Evolutionary conservation across 768 basidiomycete species (phyloP).

Genomic region (Boletus fagicola): DNA sequence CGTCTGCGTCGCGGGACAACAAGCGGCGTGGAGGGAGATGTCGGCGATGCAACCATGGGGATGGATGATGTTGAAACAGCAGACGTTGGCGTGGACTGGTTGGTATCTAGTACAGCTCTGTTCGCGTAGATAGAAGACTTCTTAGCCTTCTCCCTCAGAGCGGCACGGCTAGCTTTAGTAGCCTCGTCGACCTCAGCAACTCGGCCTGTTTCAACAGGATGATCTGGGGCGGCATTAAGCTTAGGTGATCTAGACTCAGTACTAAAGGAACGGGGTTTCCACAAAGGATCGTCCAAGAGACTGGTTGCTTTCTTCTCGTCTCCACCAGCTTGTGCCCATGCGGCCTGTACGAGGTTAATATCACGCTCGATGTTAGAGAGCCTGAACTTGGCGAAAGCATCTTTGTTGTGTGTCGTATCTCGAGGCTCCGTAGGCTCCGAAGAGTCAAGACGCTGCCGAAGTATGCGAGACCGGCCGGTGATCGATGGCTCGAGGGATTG

Average conservation of each 20-base stretch:
- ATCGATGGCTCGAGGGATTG: slow-evolving; percentile 43
- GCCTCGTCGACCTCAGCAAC: slow-evolving; percentile 75
- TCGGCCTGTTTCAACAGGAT: slow-evolving; percentile 46
- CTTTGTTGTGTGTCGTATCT: slow-evolving; percentile 20
- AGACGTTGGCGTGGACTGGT: slow-evolving; percentile 39
- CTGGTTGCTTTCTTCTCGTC: slow-evolving; percentile 60
- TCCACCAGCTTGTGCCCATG: slow-evolving; percentile 62
- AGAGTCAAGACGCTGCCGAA: slow-evolving; percentile 42
- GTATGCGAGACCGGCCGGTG: slow-evolving; percentile 45
- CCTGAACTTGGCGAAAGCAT: slow-evolving; percentile 54
- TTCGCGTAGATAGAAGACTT: slow-evolving; percentile 82
- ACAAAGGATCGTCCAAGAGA: slow-evolving; percentile 55
- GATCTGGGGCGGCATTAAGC: slow-evolving; percentile 16
- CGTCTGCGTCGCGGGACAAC: slow-evolving; percentile 49
- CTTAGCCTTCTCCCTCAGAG: slow-evolving; percentile 72
- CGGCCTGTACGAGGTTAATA: slow-evolving; percentile 48
- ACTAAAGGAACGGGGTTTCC: slow-evolving; percentile 40
- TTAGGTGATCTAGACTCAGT: slow-evolving; percentile 19
- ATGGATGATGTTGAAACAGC: slow-evolving; percentile 29
- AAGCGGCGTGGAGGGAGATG: slow-evolving; percentile 43
- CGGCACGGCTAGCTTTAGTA: slow-evolving; percentile 61
- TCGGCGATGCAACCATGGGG: slow-evolving; percentile 35
- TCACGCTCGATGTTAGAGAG: slow-evolving; percentile 54
- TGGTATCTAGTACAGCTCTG: slow-evolving; percentile 50
- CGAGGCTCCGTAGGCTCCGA: slow-evolving; percentile 32